Percentiles rank a stretch among this genome's conserved stretches.
Conservation (phyloP, 2,329 filamentous ascomycete species). For the Arthrobotrys entomopaga region DNA sequence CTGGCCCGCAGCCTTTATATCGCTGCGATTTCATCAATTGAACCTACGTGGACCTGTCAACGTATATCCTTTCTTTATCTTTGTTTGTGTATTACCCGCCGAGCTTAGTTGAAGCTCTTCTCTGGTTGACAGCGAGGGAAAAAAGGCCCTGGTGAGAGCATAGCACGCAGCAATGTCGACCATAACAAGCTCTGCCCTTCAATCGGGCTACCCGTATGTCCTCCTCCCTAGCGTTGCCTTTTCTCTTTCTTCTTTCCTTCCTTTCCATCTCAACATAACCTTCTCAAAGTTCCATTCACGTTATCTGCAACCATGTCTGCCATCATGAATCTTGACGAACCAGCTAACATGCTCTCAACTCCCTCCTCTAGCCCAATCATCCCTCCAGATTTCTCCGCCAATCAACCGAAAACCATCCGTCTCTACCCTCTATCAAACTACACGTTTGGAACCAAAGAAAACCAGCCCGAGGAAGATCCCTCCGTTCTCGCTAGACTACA, state of each 20-base stretch:
- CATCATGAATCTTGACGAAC: not conserved
- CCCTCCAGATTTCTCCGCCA: slow-evolving; percentile 84
- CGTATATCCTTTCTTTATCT: slow-evolving; percentile 4
- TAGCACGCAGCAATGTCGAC: slow-evolving; percentile 15
- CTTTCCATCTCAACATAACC: not conserved
- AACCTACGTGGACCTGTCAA: not conserved
- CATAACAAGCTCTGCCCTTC: slow-evolving; percentile 11
- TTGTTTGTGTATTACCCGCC: slow-evolving; percentile 2
- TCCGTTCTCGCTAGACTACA: slow-evolving; percentile 92
- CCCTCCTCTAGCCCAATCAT: slow-evolving; percentile 70
- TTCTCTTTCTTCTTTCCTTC: slow-evolving; percentile 4
- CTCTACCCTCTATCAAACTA: slow-evolving; percentile 97
- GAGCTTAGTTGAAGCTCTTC: not conserved
- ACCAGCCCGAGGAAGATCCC: slow-evolving; percentile 95
- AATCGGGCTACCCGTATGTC: slow-evolving; percentile 43
- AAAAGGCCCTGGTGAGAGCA: slow-evolving; percentile 3
- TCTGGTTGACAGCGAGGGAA: slow-evolving; percentile 5
- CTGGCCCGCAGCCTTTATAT: not conserved
- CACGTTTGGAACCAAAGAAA: slow-evolving; percentile 98
- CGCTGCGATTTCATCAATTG: slow-evolving; percentile 23
- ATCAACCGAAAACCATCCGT: slow-evolving; percentile 88
- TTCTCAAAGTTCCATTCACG: too few species aligned
- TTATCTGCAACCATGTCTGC: not conserved
- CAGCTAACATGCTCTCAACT: not conserved
- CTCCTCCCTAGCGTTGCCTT: not conserved